phyloP scores from a whole-genome alignment of 768 basidiomycete genomes.

The Crepidotus variabilis region DNA sequence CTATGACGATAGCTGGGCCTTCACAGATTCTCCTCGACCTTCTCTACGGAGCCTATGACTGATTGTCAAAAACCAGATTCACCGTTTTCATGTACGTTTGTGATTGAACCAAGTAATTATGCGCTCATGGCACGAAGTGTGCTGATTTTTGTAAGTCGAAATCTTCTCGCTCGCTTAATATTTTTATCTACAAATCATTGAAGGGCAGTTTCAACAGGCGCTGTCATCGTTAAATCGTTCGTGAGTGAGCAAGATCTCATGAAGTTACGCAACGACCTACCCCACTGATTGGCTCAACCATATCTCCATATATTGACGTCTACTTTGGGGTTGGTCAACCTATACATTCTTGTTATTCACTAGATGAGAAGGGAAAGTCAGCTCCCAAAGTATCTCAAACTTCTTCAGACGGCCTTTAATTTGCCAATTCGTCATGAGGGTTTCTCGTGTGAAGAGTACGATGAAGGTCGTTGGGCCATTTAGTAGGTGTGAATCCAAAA shows the following conservation, averaged over 20 bases:
- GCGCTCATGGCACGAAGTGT: not conserved
- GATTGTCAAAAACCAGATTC: too few relatives aligned
- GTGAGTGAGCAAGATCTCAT: not conserved
- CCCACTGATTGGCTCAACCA: conserved; percentile 17
- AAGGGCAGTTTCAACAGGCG: not conserved
- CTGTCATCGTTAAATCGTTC: not conserved
- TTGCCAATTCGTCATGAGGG: conserved; percentile 8
- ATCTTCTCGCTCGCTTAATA: not conserved
- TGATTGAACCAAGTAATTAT: too few relatives aligned
- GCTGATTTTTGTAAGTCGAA: not conserved
- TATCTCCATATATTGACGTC: conserved; percentile 9
- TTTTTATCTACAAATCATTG: not conserved
- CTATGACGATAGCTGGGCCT: too few relatives aligned
- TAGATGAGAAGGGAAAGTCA: conserved; percentile 4
- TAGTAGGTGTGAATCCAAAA: conserved; percentile 9
- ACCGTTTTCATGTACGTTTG: too few relatives aligned
- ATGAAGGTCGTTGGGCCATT: conserved; percentile 21
- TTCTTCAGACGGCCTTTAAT: conserved; percentile 11
- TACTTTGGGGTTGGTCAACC: conserved; percentile 7
- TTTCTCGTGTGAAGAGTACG: conserved; percentile 11
- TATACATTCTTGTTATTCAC: conserved; percentile 3
- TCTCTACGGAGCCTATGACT: too few relatives aligned
- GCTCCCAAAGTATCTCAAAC: conserved; percentile 5
- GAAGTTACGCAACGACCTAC: not conserved
- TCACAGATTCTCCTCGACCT: too few relatives aligned